phyloP scores from a whole-genome alignment of 2,329 filamentous ascomycete species.

The Botrytis hyacinthi region DNA sequence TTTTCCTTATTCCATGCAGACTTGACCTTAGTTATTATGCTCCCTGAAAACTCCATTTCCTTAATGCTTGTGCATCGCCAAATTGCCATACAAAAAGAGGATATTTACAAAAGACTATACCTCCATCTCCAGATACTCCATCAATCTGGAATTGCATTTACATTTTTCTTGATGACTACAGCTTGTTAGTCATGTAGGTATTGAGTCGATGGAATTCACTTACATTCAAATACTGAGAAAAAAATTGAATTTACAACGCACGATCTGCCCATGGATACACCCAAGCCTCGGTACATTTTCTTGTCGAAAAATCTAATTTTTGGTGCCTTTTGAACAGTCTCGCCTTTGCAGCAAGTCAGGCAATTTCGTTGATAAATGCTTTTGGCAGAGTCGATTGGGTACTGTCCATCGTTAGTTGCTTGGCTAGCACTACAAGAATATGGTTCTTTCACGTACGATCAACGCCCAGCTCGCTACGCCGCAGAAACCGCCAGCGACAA shows the following conservation, averaged over 20 bases:
- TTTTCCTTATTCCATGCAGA: background rate
- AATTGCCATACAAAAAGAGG: constrained; percentile 19
- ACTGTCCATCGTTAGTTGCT: constrained; percentile 23
- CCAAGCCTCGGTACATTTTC: constrained; percentile 79
- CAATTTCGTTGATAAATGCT: constrained; percentile 83
- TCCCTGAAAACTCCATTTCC: constrained; percentile 18
- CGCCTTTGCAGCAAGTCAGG: constrained; percentile 65
- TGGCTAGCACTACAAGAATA: background rate
- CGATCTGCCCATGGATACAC: constrained; percentile 78
- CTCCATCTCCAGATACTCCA: constrained; percentile 16
- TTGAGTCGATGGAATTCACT: background rate
- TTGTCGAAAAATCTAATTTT: constrained; percentile 76
- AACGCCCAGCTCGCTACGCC: constrained; percentile 79
- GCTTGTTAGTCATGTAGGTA: background rate
- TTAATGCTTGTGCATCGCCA: constrained; percentile 15
- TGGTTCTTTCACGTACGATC: constrained; percentile 21
- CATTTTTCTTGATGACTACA: constrained; percentile 63
- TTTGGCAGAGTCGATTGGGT: constrained; percentile 76
- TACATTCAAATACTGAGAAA: constrained; percentile 78
- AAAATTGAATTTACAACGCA: constrained; percentile 85
- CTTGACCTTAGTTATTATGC: background rate
- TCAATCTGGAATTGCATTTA: constrained; percentile 39
- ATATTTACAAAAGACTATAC: constrained; percentile 17
- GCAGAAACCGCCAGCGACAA: constrained; percentile 75
- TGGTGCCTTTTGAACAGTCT: constrained; percentile 60